Conservation (phyloP, 2,329 filamentous ascomycete genomes). For the Pseudopyrenochaeta lycopersici region DNA sequence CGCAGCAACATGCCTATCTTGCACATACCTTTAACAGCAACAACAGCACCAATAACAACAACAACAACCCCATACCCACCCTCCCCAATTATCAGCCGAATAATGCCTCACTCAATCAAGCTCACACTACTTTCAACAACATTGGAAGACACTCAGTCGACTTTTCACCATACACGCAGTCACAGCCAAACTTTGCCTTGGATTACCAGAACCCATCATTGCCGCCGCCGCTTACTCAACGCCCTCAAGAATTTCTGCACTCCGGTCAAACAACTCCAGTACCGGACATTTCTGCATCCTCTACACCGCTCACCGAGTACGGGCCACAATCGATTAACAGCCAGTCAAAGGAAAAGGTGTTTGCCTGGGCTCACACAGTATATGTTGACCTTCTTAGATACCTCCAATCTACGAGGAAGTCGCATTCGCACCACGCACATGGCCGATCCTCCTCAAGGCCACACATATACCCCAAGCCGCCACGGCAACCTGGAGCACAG, state of each 20-base stretch:
- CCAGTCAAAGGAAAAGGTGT: conserved; percentile 55
- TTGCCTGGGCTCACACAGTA: conserved; percentile 57
- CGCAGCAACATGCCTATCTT: conserved; percentile 39
- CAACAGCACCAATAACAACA: too few relatives aligned
- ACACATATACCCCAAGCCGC: conserved; percentile 69
- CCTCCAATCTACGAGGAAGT: conserved; percentile 56
- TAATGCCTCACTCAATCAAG: conserved; percentile 35
- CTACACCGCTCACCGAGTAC: conserved; percentile 45
- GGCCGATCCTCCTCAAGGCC: conserved; percentile 59
- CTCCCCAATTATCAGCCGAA: conserved; percentile 37
- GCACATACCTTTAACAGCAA: conserved; percentile 37
- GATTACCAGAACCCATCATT: conserved; percentile 39
- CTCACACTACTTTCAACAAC: conserved; percentile 33
- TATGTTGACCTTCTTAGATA: conserved; percentile 60
- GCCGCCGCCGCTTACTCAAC: conserved; percentile 30
- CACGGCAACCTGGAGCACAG: conserved; percentile 63
- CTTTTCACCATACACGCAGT: conserved; percentile 35
- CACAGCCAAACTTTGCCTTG: conserved; percentile 30
- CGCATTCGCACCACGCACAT: conserved; percentile 51
- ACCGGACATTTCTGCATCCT: conserved; percentile 26
- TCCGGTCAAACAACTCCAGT: conserved; percentile 43
- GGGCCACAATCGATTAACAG: conserved; percentile 54
- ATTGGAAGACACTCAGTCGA: conserved; percentile 32
- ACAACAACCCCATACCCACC: conserved; percentile 34
- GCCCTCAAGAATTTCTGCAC: conserved; percentile 34